A percentile compares a stretch with the other conserved stretches of the same genome.
Conservation (phyloP, 108 stramenopile species). For the Schizochytrium sp. region DNA sequence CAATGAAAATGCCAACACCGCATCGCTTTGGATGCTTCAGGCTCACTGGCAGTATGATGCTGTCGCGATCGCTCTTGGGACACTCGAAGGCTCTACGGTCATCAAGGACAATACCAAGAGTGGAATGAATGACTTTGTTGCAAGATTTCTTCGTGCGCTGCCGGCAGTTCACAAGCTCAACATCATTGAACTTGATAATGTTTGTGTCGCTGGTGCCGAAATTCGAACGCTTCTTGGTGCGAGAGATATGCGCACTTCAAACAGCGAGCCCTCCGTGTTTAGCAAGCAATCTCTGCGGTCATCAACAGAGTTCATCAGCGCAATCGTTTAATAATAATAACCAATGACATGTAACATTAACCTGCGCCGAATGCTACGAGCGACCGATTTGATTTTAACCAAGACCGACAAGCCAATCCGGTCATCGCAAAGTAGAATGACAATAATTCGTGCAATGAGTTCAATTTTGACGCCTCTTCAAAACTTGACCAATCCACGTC, state of each 20-base stretch:
- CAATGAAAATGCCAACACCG: neutral
- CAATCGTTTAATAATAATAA: too few relatives aligned
- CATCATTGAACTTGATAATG: neutral
- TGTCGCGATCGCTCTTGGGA: neutral
- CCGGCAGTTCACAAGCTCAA: neutral
- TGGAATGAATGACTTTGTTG: neutral
- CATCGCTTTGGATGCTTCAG: neutral
- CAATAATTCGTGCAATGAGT: too few relatives aligned
- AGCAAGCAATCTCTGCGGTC: too few relatives aligned
- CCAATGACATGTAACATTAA: too few relatives aligned
- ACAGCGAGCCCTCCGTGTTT: too few relatives aligned
- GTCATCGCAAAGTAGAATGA: too few relatives aligned
- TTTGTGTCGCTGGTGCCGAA: neutral
- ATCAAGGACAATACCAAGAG: neutral
- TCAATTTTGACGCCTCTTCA: too few relatives aligned
- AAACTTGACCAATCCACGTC: too few relatives aligned
- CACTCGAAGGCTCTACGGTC: neutral
- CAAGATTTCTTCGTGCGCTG: neutral
- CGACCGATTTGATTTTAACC: too few relatives aligned
- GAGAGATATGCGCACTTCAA: neutral
- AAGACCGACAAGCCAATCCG: too few relatives aligned
- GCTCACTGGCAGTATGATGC: slow-evolving; percentile 12
- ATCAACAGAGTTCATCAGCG: too few relatives aligned
- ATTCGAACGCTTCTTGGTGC: neutral
- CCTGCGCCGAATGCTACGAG: too few relatives aligned